Evolutionary conservation across 1,139 yeast genomes (phyloP), one percentile per base, ranked within the genome.

Genomic region (Geotrichum histeridarum): DNA sequence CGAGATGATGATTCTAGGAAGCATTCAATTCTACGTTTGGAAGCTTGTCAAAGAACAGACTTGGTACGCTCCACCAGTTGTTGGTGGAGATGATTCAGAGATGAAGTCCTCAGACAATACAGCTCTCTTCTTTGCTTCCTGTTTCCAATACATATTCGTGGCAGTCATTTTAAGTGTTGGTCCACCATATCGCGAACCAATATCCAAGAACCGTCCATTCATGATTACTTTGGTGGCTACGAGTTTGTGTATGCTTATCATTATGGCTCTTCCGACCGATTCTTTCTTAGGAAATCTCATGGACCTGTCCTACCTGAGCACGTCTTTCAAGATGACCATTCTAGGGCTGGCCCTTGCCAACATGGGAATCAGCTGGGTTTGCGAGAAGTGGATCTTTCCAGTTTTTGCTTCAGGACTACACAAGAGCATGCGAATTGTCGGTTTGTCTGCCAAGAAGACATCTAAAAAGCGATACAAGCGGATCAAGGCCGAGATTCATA

Each of bases 71-170:
- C 79, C 80, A 53, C 97, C 99, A 0, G 70, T 84, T 27, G 90
- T 93, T 1, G 97, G 94, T 7, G 86, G 84, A 43, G 79, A 76
- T 55, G 93, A 86, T 67, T 93, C 86, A 61, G 84, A 82, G 18
- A 96, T 94, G 14, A 79, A 84, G 61, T 85, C 95, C 31, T 83
- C 95, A 0, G 99, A 94, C 68, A 93, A 94, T 65, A 88, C 98
- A 0, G 82, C 86, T 0, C 73, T 93, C 56, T 93, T 93, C 70
- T 78, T 84, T 53, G 83, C 80, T 62, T 80, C 96, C 2, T 88
- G 90, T 65, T 86, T 87, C 73, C 99, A 93, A 73, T 94, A 93
- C 69, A 86, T 94, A 52, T 73, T 89, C 56, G 79, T 84, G 55
- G 96, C 98, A 0, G 73, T 89, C 36, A 81, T 90, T 18, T 74